Conservation (phyloP, 148 eudicot species). For the Nepenthes gracilis region DNA sequence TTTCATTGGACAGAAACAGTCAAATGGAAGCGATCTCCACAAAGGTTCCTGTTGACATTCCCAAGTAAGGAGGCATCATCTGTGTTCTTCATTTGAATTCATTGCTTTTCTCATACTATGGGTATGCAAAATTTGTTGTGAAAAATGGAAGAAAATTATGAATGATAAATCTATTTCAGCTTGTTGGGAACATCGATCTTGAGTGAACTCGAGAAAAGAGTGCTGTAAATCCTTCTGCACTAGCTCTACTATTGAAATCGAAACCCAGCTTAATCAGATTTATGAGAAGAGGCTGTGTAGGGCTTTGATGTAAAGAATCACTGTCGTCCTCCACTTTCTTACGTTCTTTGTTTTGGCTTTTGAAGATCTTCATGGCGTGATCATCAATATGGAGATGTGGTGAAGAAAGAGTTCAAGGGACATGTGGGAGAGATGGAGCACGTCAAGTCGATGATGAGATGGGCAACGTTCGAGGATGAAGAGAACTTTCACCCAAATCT, state of each 20-base stretch:
- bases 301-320: too few species aligned
- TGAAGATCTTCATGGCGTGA: constrained; percentile 62
- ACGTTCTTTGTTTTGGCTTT: too few species aligned
- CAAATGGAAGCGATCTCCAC: constrained; percentile 73
- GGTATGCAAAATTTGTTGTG: background rate
- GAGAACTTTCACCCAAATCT: constrained; percentile 74
- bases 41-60: constrained; percentile 73
- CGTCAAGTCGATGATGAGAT: constrained; percentile 36
- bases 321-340: too few species aligned
- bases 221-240: too few species aligned
- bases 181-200: too few species aligned
- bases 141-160: too few species aligned
- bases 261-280: too few species aligned
- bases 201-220: too few species aligned
- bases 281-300: too few species aligned
- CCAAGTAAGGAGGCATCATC: constrained; percentile 35
- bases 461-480: constrained; percentile 71
- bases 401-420: constrained; percentile 58
- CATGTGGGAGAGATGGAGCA: constrained; percentile 52
- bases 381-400: constrained; percentile 49
- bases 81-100: background rate
- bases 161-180: too few species aligned
- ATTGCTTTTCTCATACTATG: background rate
- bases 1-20: constrained; percentile 38
- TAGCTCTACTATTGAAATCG: too few species aligned